phyloP scores from a whole-genome alignment of 1,284 basidiomycete genomes.

The Stereum hirsutum region DNA sequence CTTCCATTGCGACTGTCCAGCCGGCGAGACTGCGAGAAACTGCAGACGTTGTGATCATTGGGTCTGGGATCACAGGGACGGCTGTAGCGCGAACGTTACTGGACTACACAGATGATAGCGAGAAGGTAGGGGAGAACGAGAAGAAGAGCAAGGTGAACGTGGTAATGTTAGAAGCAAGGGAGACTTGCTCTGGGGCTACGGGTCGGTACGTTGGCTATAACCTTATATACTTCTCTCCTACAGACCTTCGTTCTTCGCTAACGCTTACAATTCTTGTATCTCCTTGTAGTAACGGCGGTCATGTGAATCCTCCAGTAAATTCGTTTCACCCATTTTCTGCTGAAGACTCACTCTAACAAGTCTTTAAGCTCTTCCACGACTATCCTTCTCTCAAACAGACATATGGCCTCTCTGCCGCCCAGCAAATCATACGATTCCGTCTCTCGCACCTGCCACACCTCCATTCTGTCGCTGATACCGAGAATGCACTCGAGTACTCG shows the following conservation, averaged over 20 bases:
- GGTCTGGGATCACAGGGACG: conserved; percentile 64
- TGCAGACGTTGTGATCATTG: conserved; percentile 59
- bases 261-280: no score
- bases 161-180: conserved; percentile 62
- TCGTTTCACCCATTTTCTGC: no score
- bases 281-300: no score
- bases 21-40: conserved; percentile 31
- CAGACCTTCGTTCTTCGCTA: no score
- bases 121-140: not conserved
- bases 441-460: conserved; percentile 44
- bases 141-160: conserved; percentile 22
- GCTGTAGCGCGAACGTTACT: conserved; percentile 46
- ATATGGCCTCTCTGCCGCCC: conserved; percentile 37
- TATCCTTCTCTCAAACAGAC: conserved; percentile 39
- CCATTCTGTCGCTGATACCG: conserved; percentile 34
- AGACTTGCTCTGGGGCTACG: conserved; percentile 62
- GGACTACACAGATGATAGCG: conserved; percentile 18
- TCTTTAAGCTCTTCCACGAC: conserved; percentile 52
- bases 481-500: conserved; percentile 31
- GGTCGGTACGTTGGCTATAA: conserved; percentile 47
- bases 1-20: conserved; percentile 36
- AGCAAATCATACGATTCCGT: conserved; percentile 50
- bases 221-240: not conserved
- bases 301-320: no score
- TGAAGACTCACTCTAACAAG: no score